Evolutionary conservation across 2,329 filamentous ascomycete genomes (phyloP), one percentile per base, ranked within the genome.

Genomic region (Madurella mycetomatis): DNA sequence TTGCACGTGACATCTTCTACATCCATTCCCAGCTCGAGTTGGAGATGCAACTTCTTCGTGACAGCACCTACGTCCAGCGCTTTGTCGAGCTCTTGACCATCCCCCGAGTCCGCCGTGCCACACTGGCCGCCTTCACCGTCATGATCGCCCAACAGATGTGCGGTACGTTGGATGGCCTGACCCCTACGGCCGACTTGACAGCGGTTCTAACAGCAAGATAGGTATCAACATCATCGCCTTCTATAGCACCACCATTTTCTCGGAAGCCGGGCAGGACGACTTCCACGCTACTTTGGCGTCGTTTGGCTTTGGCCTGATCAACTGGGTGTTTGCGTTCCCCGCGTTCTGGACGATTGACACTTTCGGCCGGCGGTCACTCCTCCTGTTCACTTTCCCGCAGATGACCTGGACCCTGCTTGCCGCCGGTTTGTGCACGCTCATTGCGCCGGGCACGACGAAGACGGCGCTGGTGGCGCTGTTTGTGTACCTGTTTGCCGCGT

Each of bases 121-220:
- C 85, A 3, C 76, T 88, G 31, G 90, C 89, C 5, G 87, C 88
- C 1, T 88, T 85, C 60, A 83, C 84, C 1, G 88, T 92, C 61
- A 95, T 95, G 90, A 84, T 88, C 63, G 84, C 83, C 0, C 85
- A 88, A 68, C 84, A 88, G 68, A 84, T 87, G 79, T 87, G 84
- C 62, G 81, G 69, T 25, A 25, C 3, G 25, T 25, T 25, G 25
- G 25, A 25, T 7, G 25, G 4, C 25, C 7, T 25, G 25, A 25
- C 7, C 25, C 25, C 7, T 7, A 7, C 4, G 7, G 3, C 7
- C 7, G 25, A 25, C 25, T n/a, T n/a, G 25, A 25, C 25, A 25
- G 25, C 25, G 25, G 25, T 25, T 25, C 25, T 25, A 25, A 25
- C 25, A 25, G 25, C 4, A 25, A 25, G 25, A 25, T 25, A 25